phyloP scores from a whole-genome alignment of 2,329 filamentous ascomycete species.

The Fusarium phyllophilum region DNA sequence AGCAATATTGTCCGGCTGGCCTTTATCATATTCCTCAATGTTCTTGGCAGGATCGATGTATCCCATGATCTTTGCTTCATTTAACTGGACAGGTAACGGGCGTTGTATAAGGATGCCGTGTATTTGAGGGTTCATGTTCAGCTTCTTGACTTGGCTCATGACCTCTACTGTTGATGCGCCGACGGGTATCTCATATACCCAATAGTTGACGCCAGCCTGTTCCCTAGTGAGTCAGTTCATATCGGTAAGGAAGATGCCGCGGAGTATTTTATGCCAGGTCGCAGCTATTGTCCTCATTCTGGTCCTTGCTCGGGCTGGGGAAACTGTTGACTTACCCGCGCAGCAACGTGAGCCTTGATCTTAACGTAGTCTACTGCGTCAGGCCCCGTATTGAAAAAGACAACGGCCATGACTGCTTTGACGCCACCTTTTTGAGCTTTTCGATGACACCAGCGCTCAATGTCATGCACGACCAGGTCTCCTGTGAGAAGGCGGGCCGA shows the following conservation, averaged over 20 bases:
- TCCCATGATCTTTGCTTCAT: neutral
- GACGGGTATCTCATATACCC: neutral
- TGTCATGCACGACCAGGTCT: neutral
- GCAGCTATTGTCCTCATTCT: neutral
- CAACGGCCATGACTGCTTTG: neutral
- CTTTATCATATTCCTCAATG: neutral
- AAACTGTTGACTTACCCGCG: neutral
- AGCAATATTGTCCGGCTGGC: neutral
- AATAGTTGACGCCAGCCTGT: neutral
- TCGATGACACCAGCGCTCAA: neutral
- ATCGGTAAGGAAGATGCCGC: fast-evolving
- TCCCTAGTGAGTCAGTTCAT: fast-evolving
- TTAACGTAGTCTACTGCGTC: neutral
- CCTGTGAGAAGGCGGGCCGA: neutral
- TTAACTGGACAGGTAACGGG: fast-evolving
- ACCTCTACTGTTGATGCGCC: neutral
- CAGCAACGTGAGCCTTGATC: neutral
- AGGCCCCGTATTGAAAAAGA: fast-evolving
- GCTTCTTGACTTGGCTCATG: neutral
- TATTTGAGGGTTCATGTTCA: neutral
- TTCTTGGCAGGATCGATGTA: neutral
- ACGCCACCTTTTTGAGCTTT: fast-evolving
- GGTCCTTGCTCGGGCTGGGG: fast-evolving
- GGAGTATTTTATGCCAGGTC: neutral
- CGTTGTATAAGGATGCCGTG: neutral